Base-by-base conservation (phyloP, 1,284 basidiomycete species). In the Athelia psychrophila region DNA sequence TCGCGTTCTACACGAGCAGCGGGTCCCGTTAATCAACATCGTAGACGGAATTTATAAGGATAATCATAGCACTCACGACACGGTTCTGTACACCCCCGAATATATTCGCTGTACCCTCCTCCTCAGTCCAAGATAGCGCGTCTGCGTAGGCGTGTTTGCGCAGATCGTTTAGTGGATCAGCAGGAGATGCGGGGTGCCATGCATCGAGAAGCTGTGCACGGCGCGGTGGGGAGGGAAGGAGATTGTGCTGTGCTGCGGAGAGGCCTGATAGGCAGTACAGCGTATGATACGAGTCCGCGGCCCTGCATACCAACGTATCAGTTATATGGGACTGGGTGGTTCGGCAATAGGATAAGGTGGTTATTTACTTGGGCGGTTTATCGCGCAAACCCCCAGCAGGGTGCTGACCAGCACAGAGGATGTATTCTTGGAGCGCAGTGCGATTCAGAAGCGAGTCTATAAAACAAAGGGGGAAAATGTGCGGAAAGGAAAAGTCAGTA, bases 281-380 rank as follows among this genome's bases (percentile, higher is more conserved):
- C 0, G 95, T 96, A 62, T 98, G 95, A 66, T 98, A 98, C 30
- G 90, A 78, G 66, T 98, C 95, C 15, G 93, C 74, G 22, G 70
- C 67, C 67, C 91, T 93, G 56, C 8, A 51, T 30, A 8, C 42
- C 27, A 27, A 45, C 16, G 33, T 46, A 40, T 32, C 24, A 13
- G 33, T 25, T 38, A 19, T 51, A 50, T 19, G 30, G 22, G 49
- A 44, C 30, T 36, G 54, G 48, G n/a, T 30, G 9, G 18, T 44
- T 42, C 18, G 24, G 49, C 9, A n/a, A 30, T 42, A 25, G 54
- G 36, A n/a, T 36, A 25, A n/a, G 20, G 54, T 5, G 35, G 19
- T 19, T 6, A 64, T 78, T 40, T 67, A 91, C 88, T 97, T 98
- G 44, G 91, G 91, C 10, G 96, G 97, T 66, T 99, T 99, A 67